phyloP scores from a whole-genome alignment of 345 rosid species.

The Psidium guajava region DNA sequence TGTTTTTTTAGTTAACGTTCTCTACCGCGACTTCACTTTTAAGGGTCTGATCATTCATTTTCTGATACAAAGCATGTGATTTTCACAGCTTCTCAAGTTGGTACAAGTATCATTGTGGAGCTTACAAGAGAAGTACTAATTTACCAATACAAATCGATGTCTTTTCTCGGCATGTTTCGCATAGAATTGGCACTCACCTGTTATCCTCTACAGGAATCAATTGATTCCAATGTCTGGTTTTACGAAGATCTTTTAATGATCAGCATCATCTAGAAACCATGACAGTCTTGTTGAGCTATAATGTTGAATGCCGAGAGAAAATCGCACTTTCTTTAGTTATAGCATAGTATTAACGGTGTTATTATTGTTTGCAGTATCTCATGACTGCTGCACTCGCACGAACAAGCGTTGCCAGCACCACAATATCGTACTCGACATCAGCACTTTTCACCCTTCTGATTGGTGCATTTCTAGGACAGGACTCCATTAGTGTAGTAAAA shows the following conservation, averaged over 20 bases:
- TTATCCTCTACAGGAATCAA: background rate
- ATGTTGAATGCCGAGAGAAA: background rate
- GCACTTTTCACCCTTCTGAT: conserved; percentile 39
- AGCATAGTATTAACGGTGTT: background rate
- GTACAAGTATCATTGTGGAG: background rate
- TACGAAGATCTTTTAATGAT: background rate
- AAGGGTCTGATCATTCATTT: background rate
- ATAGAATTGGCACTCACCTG: background rate
- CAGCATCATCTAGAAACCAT: background rate
- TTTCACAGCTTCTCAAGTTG: background rate
- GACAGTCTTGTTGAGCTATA: background rate
- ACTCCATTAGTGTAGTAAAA: conserved; percentile 18
- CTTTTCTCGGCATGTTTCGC: background rate
- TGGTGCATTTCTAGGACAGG: conserved; percentile 31
- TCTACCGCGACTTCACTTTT: background rate
- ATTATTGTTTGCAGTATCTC: conserved; percentile 20
- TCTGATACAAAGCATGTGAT: background rate
- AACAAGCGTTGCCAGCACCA: conserved; percentile 34
- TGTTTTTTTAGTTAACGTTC: background rate
- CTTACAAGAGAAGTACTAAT: background rate
- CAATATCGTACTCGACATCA: conserved; percentile 26
- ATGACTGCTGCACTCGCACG: conserved; percentile 29
- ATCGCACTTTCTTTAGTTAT: background rate
- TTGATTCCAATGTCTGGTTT: background rate
- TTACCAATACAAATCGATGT: background rate